Percentiles rank a stretch among this genome's conserved stretches.
Evolutionary conservation across 2,329 filamentous ascomycete genomes (phyloP).

Genomic region (Xylariaceae sp.): DNA sequence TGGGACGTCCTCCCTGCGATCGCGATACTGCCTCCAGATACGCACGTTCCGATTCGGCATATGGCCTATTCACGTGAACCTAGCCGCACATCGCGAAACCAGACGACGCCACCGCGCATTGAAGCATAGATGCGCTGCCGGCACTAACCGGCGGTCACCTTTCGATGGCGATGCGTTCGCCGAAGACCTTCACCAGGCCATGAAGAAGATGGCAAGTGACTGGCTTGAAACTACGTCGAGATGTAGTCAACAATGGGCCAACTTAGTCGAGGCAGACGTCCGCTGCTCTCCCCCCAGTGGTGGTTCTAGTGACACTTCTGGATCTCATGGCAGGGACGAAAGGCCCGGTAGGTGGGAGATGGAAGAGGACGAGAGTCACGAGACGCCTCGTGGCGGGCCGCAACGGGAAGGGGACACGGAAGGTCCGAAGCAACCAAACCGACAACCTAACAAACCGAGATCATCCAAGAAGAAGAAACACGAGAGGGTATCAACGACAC

Average conservation of each 20-base stretch:
- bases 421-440: not conserved
- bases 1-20: slow-evolving; percentile 16
- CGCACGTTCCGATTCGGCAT: slow-evolving; percentile 45
- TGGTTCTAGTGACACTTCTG: no score
- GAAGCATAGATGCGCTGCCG: slow-evolving; percentile 43
- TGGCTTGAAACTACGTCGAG: slow-evolving; percentile 30
- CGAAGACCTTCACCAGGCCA: slow-evolving; percentile 32
- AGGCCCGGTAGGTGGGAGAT: no score
- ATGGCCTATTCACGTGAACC: slow-evolving; percentile 41
- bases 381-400: no score
- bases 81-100: slow-evolving; percentile 37
- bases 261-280: no score
- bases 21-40: slow-evolving; percentile 33
- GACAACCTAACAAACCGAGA: not conserved
- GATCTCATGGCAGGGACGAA: no score
- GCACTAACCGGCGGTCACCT: slow-evolving; percentile 38
- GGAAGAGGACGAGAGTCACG: no score
- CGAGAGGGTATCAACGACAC: slow-evolving; percentile 6
- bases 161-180: slow-evolving; percentile 39
- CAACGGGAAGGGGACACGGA: no score
- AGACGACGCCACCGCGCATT: slow-evolving; percentile 39
- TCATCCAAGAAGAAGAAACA: slow-evolving; percentile 1
- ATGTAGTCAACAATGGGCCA: slow-evolving; percentile 31
- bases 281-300: no score
- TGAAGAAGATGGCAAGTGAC: slow-evolving; percentile 40